Percentiles rank a stretch among this genome's conserved stretches.
phyloP scores from a whole-genome alignment of 2,329 filamentous ascomycete genomes.

The Didymella exigua region DNA sequence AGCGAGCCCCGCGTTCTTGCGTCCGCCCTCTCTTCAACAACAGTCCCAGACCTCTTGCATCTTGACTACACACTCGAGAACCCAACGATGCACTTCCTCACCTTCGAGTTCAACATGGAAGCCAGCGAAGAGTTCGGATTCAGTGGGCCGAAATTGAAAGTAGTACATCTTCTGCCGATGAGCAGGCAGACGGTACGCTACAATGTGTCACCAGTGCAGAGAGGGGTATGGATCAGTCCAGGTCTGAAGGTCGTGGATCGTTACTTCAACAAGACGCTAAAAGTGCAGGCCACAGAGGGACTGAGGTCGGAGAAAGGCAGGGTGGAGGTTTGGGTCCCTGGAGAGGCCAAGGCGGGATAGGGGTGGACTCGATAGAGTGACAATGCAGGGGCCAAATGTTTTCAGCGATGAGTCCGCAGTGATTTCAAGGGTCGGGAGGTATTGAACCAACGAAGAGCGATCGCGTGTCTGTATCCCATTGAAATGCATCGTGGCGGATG shows the following conservation, averaged over 20 bases:
- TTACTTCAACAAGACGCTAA: conserved; percentile 90
- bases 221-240: conserved; percentile 72
- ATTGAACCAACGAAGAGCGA: too few species aligned
- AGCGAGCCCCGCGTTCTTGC: conserved; percentile 84
- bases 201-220: conserved; percentile 69
- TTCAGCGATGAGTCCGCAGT: too few species aligned
- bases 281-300: conserved; percentile 78
- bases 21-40: conserved; percentile 48
- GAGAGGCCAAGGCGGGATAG: conserved; percentile 17
- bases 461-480: too few species aligned
- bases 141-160: conserved; percentile 81
- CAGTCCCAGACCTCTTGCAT: conserved; percentile 35
- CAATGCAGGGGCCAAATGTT: too few species aligned
- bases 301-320: conserved; percentile 63
- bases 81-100: conserved; percentile 90
- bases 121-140: conserved; percentile 92
- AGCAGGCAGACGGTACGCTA: conserved; percentile 77
- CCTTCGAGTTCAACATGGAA: conserved; percentile 91
- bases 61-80: conserved; percentile 82
- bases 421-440: too few species aligned
- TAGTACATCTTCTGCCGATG: conserved; percentile 80
- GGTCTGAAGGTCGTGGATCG: conserved; percentile 80
- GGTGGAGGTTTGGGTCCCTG: conserved; percentile 48
- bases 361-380: too few species aligned
- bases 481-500: too few species aligned